phyloP scores from a whole-genome alignment of 805 yeast species.

The Lachancea nothofagi region DNA sequence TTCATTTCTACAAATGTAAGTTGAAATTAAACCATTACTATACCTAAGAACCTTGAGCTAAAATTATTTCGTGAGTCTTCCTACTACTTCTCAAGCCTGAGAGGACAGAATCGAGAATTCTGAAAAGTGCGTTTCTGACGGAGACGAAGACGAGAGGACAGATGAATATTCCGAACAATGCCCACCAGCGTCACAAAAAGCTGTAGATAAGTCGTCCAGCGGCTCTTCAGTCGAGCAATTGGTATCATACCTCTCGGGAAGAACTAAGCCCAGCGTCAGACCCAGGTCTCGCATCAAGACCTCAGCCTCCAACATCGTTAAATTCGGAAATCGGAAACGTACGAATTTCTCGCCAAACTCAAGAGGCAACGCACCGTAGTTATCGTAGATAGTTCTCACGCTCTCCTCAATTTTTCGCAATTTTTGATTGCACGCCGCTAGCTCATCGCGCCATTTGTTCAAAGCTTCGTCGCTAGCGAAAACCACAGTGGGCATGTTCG shows the following conservation, averaged over 20 bases:
- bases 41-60: neutral
- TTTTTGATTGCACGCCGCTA: slow-evolving; percentile 36
- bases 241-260: slow-evolving; percentile 25
- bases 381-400: slow-evolving; percentile 41
- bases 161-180: neutral
- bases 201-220: neutral
- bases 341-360: slow-evolving; percentile 40
- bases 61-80: neutral
- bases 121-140: neutral
- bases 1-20: neutral
- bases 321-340: slow-evolving; percentile 66
- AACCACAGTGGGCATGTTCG: slow-evolving; percentile 36
- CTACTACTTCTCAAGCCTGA: neutral
- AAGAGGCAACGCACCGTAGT: slow-evolving; percentile 62
- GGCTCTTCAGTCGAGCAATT: neutral
- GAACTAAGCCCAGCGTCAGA: slow-evolving; percentile 52
- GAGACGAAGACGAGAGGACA: neutral
- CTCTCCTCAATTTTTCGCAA: slow-evolving; percentile 41
- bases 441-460: slow-evolving; percentile 34
- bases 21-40: neutral
- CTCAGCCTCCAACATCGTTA: slow-evolving; percentile 55
- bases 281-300: slow-evolving; percentile 52
- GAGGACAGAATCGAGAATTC: slow-evolving; percentile 2
- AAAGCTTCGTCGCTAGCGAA: slow-evolving; percentile 44
- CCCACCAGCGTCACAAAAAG: neutral